These are phyloP conservation scores for Coemansia sp. DNA, from an alignment of 192 early-diverging fungal genomes.

Conservation along the genomic window DNA sequence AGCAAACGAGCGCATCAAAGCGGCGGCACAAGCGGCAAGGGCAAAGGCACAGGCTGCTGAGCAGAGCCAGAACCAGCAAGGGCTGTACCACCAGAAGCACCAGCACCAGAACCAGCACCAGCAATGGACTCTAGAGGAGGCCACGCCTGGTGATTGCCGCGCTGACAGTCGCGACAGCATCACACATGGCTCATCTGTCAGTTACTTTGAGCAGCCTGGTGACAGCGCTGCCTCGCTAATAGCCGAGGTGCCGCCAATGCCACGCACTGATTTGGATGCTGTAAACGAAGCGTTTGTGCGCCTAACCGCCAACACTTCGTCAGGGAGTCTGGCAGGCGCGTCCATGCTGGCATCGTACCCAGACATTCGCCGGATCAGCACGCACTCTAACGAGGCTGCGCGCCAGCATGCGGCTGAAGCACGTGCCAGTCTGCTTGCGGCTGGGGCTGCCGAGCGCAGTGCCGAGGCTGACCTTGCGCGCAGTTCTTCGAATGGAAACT, in stretches of 20 bases:
- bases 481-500: conserved; percentile 11
- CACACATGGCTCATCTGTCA: background rate
- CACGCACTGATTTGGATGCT: conserved; percentile 19
- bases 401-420: conserved; percentile 46
- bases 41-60: conserved; percentile 22
- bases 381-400: conserved; percentile 30
- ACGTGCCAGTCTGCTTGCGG: conserved; percentile 50
- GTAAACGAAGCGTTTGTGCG: conserved; percentile 34
- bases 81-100: background rate
- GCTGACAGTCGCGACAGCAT: conserved; percentile 7
- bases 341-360: background rate
- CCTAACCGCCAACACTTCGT: conserved; percentile 19
- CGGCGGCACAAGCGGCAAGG: conserved; percentile 29
- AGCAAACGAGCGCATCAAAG: conserved; percentile 15
- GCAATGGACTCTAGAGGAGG: background rate
- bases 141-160: background rate
- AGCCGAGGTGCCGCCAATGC: background rate
- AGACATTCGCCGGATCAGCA: conserved; percentile 29
- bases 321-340: conserved; percentile 4
- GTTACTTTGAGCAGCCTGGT: conserved; percentile 8
- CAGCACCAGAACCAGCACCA: conserved; percentile 1
- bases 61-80: conserved; percentile 6
- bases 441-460: conserved; percentile 39
- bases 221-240: background rate
- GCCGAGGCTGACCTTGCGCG: conserved; percentile 35